Evolutionary conservation across 2,329 filamentous ascomycete genomes (phyloP).

Genomic region (Colletotrichum orchidophilum): DNA sequence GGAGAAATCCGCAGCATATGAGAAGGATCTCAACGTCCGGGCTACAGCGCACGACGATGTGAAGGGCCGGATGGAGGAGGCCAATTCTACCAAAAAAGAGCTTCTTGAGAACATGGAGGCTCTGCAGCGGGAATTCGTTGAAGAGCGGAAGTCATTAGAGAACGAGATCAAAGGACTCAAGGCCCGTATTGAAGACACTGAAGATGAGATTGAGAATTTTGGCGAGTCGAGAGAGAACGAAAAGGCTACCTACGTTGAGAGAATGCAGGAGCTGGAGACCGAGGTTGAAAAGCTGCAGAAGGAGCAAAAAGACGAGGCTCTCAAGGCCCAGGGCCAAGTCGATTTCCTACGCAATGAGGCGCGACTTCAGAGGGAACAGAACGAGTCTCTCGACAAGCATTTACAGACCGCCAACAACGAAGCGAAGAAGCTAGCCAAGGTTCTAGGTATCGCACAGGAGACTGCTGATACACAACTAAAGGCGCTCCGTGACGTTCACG

Average conservation of each 20-base stretch:
- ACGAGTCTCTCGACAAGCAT: slow-evolving; percentile 66
- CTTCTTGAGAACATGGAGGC: slow-evolving; percentile 95
- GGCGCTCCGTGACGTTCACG: slow-evolving; percentile 67
- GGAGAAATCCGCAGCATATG: slow-evolving; percentile 71
- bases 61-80: slow-evolving; percentile 81
- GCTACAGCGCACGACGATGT: slow-evolving; percentile 67
- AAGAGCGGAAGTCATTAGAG: slow-evolving; percentile 85
- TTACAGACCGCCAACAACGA: slow-evolving; percentile 65
- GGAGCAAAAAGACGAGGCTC: slow-evolving; percentile 64
- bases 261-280: slow-evolving; percentile 72
- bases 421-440: slow-evolving; percentile 59
- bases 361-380: slow-evolving; percentile 66
- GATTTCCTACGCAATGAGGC: slow-evolving; percentile 71
- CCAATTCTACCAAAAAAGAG: slow-evolving; percentile 91
- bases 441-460: slow-evolving; percentile 61
- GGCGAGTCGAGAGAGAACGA: slow-evolving; percentile 86
- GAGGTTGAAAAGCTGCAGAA: slow-evolving; percentile 74
- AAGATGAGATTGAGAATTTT: slow-evolving; percentile 90
- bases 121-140: slow-evolving; percentile 86
- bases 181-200: slow-evolving; percentile 83
- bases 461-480: slow-evolving; percentile 60
- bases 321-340: slow-evolving; percentile 69
- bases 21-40: slow-evolving; percentile 73
- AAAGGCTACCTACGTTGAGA: slow-evolving; percentile 74
- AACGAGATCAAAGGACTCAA: slow-evolving; percentile 81